A percentile compares a stretch with the other conserved stretches of the same genome.
phyloP scores from a whole-genome alignment of 2,329 filamentous ascomycete species.

The Penicillium sp. region DNA sequence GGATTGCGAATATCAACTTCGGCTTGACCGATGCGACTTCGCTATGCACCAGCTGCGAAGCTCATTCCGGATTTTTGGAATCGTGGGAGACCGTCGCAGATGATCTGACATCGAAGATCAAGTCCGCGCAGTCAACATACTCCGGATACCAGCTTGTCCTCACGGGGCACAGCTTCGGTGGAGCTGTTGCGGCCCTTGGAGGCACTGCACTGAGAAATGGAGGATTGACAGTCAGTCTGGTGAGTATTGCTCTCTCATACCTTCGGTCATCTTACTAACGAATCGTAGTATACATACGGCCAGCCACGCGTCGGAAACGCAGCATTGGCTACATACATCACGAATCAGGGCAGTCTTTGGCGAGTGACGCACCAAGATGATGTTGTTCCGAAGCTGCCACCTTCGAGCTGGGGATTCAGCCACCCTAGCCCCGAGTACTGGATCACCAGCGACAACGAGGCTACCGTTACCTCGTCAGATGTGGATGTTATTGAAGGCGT shows the following conservation, averaged over 20 bases:
- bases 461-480: conserved; percentile 31
- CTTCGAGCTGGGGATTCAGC: conserved; percentile 31
- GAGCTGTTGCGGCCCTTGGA: conserved; percentile 52
- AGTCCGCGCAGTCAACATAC: conserved; percentile 30
- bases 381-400: conserved; percentile 40
- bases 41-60: conserved; percentile 49
- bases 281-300: conserved; percentile 43
- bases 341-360: conserved; percentile 35
- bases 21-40: conserved; percentile 30
- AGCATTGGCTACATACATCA: conserved; percentile 41
- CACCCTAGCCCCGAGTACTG: conserved; percentile 27
- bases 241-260: conserved; percentile 28
- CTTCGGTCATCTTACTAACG: neutral
- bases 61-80: conserved; percentile 50
- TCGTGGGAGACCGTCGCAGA: conserved; percentile 46
- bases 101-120: conserved; percentile 42
- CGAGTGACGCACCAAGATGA: conserved; percentile 42
- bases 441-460: conserved; percentile 10
- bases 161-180: conserved; percentile 56
- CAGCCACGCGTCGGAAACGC: conserved; percentile 43
- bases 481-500: conserved; percentile 37
- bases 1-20: conserved; percentile 37
- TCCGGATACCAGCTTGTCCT: conserved; percentile 47
- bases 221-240: conserved; percentile 46
- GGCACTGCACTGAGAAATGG: conserved; percentile 48